Conservation (phyloP, 352 stramenopile species). For the Elongisporangium anandrum region DNA sequence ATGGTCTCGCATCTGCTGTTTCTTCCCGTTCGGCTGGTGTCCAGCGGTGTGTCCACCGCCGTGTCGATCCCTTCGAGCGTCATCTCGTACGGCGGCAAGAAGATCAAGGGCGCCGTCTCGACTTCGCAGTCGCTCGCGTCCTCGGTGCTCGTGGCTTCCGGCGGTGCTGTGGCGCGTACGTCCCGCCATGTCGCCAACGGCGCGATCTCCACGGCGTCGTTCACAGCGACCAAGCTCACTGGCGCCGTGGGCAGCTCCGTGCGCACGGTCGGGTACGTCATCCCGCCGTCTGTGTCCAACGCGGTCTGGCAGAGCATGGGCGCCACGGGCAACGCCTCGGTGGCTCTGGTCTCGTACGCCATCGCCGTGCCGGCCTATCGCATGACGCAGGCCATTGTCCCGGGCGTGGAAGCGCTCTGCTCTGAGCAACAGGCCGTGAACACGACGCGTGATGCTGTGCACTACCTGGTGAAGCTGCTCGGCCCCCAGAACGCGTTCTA, state of each 20-base stretch:
- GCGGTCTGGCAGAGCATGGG: conserved; percentile 59
- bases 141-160: conserved; percentile 52
- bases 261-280: conserved; percentile 43
- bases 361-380: conserved; percentile 68
- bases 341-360: conserved; percentile 51
- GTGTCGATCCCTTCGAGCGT: conserved; percentile 44
- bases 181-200: conserved; percentile 46
- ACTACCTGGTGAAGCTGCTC: conserved; percentile 47
- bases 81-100: conserved; percentile 48
- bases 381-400: conserved; percentile 46
- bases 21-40: conserved; percentile 51
- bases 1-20: conserved; percentile 54
- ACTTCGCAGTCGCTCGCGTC: conserved; percentile 56
- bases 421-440: conserved; percentile 54
- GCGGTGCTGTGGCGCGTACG: conserved; percentile 38
- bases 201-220: conserved; percentile 49
- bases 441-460: conserved; percentile 39
- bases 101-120: conserved; percentile 50
- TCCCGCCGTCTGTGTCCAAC: conserved; percentile 56
- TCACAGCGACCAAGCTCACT: conserved; percentile 44
- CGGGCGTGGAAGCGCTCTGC: conserved; percentile 32
- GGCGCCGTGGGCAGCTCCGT: conserved; percentile 52
- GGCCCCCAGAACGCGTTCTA: conserved; percentile 75
- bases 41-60: conserved; percentile 51
- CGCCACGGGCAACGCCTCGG: conserved; percentile 51